Evolutionary conservation across 768 basidiomycete genomes (phyloP), one percentile per base, ranked within the genome.

Genomic region (Coprinellus micaceus): DNA sequence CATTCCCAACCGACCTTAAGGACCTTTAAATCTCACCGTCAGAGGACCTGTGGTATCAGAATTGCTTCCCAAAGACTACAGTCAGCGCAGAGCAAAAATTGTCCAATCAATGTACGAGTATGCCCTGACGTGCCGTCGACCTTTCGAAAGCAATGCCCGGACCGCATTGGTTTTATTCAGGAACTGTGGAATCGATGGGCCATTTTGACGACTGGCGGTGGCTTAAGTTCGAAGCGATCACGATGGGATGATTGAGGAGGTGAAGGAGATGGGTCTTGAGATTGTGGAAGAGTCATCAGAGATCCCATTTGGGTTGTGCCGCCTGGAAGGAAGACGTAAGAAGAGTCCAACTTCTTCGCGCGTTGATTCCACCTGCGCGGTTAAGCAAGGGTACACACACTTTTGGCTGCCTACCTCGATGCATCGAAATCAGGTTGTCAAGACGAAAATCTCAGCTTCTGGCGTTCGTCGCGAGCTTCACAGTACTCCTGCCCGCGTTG

Each of bases 141-240:
- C 44, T 57, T 57, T 51, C 48, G 26, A 52, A 56, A 33, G 48
- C 58, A 44, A 56, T 40, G 36, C 25, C 43, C 22, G 49, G 49
- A 60, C 57, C 43, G 24, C 57, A 55, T 60, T 30, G 62, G 63
- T 48, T 64, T 54, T 65, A 61, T 63, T 66, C 63, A 65, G 69
- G 61, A 50, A 61, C 48, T 53, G 44, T 52, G 68, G 66, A 52
- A 51, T 51, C 68, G 21, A 55, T 39, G 28, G 39, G 22, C 45
- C 49, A 15, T 19, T 37, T 33, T 17, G 39, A 26, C 49, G 55
- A 56, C 47, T 39, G 55, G 29, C 26, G n/a, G 47, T 28, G 26
- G 24, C 36, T 49, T 51, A 56, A 50, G 40, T 22, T 56, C 47
- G 55, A 56, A 56, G 36, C 55, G 24, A 56, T 56, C 55, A 56